Evolutionary conservation across 202 grass and related monocot species (phyloP), one percentile per base, ranked within the genome.

Genomic region (Carex sylvatica): DNA sequence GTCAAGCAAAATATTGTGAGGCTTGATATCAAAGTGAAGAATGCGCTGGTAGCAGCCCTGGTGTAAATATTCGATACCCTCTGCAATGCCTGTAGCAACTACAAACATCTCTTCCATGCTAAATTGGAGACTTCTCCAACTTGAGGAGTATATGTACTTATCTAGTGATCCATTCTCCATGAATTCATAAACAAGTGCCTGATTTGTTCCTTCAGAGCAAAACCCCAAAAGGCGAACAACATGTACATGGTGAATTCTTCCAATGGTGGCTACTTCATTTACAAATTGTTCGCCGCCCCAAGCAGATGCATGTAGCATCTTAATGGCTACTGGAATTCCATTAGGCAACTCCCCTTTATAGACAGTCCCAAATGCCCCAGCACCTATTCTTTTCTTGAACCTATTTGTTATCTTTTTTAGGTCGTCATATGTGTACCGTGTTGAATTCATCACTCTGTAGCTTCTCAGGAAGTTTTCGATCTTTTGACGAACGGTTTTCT

Each of bases 11-110:
- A 93, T 87, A 7, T 93, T 93, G 19, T 80, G 68, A 16, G 88
- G 91, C 60, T 93, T 91, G 30, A 93, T 93, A 49, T 93, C 91
- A 8, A 93, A 93, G 18, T 91, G 91, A 15, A 93, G 82, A 10
- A 93, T 93, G 1, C 84, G 84, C 9, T 91, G 65, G 13, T 87
- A 63, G 9, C 88, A 93, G 0, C 91, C 91, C 38, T 91, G 88
- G 38, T 91, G 88, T 13, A 93, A 78, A 61, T 89, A 86, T 9
- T 86, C 38, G 14, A 90, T 73, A 2, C 83, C 89, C 11, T 78
- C 78, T 4, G 89, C 85, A 24, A 85, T 82, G 9, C 85, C 86
- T 10, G 72, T 5, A 20, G 59, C 86, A 0, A 92, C 77, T 1
- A 52, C 78, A 30, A 78, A 44, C 3, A 89, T 66, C 9, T 84